phyloP scores from a whole-genome alignment of 805 yeast species.

The Saccharomycopsis javanensis region DNA sequence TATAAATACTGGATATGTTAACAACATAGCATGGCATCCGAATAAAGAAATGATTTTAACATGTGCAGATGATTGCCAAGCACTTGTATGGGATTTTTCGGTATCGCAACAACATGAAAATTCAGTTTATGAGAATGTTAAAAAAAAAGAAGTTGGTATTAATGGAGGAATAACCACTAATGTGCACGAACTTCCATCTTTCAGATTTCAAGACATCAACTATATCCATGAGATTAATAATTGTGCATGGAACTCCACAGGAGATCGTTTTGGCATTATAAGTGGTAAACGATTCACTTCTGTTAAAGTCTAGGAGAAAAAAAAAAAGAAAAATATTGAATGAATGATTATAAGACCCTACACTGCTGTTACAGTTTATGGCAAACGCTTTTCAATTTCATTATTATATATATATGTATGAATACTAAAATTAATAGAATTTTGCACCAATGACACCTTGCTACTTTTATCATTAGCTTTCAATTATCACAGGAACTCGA shows the following conservation, averaged over 20 bases:
- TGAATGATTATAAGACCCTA: too few relatives aligned
- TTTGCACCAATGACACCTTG: too few relatives aligned
- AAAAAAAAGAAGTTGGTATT: neutral
- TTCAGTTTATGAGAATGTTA: conserved; percentile 4
- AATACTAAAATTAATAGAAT: too few relatives aligned
- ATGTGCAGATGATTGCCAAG: conserved; percentile 69
- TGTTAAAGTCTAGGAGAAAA: conserved; percentile 27
- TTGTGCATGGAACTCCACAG: conserved; percentile 61
- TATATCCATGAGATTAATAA: conserved; percentile 52
- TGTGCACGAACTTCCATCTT: conserved; percentile 25
- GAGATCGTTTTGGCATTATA: conserved; percentile 75
- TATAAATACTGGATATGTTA: conserved; percentile 40
- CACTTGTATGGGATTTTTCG: conserved; percentile 55
- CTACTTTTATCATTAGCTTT: too few relatives aligned
- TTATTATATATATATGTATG: too few relatives aligned
- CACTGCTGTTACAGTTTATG: neutral
- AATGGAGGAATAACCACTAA: conserved; percentile 4
- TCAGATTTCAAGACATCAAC: conserved; percentile 49
- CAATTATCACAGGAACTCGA: too few relatives aligned
- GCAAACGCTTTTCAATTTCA: too few relatives aligned
- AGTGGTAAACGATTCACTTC: conserved; percentile 64
- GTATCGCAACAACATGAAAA: conserved; percentile 2
- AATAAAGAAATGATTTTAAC: conserved; percentile 47
- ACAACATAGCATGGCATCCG: conserved; percentile 82
- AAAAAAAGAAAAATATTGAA: neutral